Conservation (phyloP, 2,329 filamentous ascomycete species). For the Verticillium nonalfalfae region DNA sequence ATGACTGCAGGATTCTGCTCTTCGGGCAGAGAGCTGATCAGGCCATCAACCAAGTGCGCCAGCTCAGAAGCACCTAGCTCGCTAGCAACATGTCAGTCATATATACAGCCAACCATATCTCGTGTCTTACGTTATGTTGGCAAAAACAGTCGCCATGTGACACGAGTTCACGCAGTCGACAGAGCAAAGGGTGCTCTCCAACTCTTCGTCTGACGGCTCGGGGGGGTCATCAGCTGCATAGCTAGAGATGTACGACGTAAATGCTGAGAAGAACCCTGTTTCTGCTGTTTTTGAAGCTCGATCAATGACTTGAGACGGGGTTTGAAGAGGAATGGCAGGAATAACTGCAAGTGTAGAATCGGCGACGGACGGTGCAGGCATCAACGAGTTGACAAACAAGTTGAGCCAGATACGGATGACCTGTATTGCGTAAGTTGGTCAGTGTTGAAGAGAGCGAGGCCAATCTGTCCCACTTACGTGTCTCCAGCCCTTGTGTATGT, state of each 20-base stretch:
- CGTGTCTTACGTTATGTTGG: slow-evolving; percentile 66
- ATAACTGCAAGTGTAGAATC: slow-evolving; percentile 62
- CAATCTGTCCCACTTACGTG: slow-evolving; percentile 44
- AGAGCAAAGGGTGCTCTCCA: slow-evolving; percentile 91
- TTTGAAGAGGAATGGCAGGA: slow-evolving; percentile 80
- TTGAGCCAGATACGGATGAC: slow-evolving; percentile 91
- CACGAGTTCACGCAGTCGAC: slow-evolving; percentile 93
- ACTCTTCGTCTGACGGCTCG: slow-evolving; percentile 92
- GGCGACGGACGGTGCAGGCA: slow-evolving; percentile 69
- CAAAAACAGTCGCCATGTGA: slow-evolving; percentile 73
- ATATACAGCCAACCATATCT: not conserved
- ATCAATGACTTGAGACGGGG: slow-evolving; percentile 88
- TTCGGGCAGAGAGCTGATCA: slow-evolving; percentile 83
- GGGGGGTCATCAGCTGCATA: slow-evolving; percentile 97
- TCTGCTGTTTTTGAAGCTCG: slow-evolving; percentile 73
- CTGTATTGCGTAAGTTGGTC: slow-evolving; percentile 41
- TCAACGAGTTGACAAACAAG: slow-evolving; percentile 90
- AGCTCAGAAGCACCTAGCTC: slow-evolving; percentile 29
- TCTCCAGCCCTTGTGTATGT: slow-evolving; percentile 73
- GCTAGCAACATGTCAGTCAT: slow-evolving; percentile 17
- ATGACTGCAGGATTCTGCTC: slow-evolving; percentile 73
- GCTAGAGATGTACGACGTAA: slow-evolving; percentile 96
- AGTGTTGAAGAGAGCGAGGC: not conserved
- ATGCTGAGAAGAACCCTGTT: slow-evolving; percentile 82
- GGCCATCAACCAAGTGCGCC: slow-evolving; percentile 50